A percentile compares a stretch with the other conserved stretches of the same genome.
Evolutionary conservation across 345 rosid species (phyloP).

Genomic region (Gossypium raimondii): DNA sequence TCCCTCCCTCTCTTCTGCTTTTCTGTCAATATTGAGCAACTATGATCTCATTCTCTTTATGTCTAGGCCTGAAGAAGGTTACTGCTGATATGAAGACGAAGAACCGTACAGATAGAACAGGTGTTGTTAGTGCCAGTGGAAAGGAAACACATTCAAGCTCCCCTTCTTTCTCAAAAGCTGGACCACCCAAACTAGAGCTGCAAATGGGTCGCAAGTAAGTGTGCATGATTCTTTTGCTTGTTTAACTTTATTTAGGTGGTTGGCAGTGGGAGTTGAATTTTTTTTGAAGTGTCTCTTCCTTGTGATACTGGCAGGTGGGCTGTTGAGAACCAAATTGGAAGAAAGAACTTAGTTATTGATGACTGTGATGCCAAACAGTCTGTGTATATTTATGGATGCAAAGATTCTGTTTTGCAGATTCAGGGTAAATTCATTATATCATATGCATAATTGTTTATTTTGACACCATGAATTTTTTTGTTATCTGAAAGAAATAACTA

Average conservation of each 20-base stretch:
- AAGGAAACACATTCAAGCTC: constrained; percentile 50
- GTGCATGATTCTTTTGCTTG: not conserved
- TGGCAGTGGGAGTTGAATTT: constrained; percentile 13
- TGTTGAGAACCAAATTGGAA: constrained; percentile 94
- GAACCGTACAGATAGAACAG: constrained; percentile 67
- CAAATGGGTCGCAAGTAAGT: constrained; percentile 98
- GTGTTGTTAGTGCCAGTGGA: constrained; percentile 58
- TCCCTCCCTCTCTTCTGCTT: constrained; percentile 4
- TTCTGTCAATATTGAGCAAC: constrained; percentile 16
- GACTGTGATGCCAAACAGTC: constrained; percentile 93
- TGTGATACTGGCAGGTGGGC: constrained; percentile 62
- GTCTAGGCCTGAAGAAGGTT: constrained; percentile 79
- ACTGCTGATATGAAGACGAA: constrained; percentile 93
- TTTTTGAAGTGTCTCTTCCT: constrained; percentile 18
- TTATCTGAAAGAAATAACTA: constrained; percentile 2
- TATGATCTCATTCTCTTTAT: constrained; percentile 17
- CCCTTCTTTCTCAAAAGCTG: constrained; percentile 62
- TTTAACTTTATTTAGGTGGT: constrained; percentile 12
- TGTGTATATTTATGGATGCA: constrained; percentile 91
- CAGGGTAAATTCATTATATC: constrained; percentile 42
- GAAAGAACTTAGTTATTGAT: constrained; percentile 73
- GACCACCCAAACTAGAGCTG: constrained; percentile 94
- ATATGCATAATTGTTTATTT: constrained; percentile 1
- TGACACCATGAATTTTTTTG: not conserved
- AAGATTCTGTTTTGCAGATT: constrained; percentile 94